Evolutionary conservation across 208 protist genomes (phyloP).

Genomic region (Trypanosoma lewisi): DNA sequence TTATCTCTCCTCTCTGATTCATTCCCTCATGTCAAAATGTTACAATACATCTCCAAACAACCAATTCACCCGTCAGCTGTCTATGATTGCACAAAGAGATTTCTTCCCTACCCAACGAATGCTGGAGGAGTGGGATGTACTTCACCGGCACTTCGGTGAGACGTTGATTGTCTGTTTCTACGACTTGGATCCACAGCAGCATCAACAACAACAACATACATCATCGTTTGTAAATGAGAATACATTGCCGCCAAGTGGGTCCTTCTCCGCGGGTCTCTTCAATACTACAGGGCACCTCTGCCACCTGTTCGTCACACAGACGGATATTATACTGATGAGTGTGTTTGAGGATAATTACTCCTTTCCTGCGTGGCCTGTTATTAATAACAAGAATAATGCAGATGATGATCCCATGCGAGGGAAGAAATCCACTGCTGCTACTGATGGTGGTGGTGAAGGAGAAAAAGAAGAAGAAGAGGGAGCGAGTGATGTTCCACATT

Average conservation of each 20-base stretch:
- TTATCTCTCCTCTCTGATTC: constrained; percentile 16
- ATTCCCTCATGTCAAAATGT: background rate
- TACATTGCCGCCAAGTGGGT: background rate
- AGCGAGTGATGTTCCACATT: background rate
- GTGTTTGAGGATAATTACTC: constrained; percentile 17
- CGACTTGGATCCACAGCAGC: constrained; percentile 16
- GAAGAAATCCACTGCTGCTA: background rate
- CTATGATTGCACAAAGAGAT: constrained; percentile 10
- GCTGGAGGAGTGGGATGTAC: constrained; percentile 8
- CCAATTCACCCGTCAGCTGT: background rate
- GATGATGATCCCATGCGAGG: background rate
- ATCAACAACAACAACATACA: background rate
- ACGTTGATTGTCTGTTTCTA: constrained; percentile 18
- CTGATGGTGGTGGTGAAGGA: background rate
- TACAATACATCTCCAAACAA: background rate
- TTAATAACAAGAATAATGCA: background rate
- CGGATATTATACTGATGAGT: constrained; percentile 25
- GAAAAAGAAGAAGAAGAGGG: background rate
- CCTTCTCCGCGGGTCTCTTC: background rate
- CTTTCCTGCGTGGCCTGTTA: background rate
- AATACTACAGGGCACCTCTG: constrained; percentile 16
- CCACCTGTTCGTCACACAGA: constrained; percentile 22
- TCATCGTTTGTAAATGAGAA: background rate
- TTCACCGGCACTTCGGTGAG: constrained; percentile 1
- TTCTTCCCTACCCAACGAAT: constrained; percentile 12